These are phyloP conservation scores for Vitis hybrid DNA, from an alignment of 177 flowering plant genomes.

Conservation along the genomic window DNA sequence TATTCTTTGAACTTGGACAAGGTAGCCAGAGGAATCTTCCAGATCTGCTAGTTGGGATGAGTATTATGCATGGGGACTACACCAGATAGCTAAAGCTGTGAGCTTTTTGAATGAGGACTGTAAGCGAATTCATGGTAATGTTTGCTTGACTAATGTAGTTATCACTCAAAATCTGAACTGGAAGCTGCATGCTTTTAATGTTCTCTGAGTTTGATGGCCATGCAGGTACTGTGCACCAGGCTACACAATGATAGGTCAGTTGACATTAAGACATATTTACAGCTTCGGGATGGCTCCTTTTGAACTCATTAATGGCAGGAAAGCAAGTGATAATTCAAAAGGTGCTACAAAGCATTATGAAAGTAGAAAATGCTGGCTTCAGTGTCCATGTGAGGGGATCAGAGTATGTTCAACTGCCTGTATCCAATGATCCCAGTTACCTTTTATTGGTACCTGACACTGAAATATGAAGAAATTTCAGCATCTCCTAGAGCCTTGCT, in stretches of 20 bases:
- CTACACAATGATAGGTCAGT: too few species aligned
- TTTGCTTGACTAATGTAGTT: too few species aligned
- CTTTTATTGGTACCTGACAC: slow-evolving; percentile 39
- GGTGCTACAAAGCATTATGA: too few species aligned
- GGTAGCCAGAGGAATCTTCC: slow-evolving; percentile 51
- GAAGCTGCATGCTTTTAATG: too few species aligned
- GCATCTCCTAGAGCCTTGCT: too few species aligned
- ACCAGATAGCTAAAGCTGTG: slow-evolving; percentile 96
- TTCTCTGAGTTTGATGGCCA: too few species aligned
- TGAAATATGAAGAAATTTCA: slow-evolving; percentile 40
- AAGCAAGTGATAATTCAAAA: too few species aligned
- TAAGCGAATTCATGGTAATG: slow-evolving; percentile 34
- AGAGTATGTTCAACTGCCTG: slow-evolving; percentile 68
- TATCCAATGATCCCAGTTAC: slow-evolving; percentile 52
- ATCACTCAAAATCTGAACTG: too few species aligned
- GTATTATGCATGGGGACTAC: slow-evolving; percentile 92
- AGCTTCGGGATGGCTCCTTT: too few species aligned
- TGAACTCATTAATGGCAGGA: too few species aligned
- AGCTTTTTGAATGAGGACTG: slow-evolving; percentile 98
- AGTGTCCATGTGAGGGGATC: slow-evolving; percentile 90
- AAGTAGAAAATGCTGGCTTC: slow-evolving; percentile 50
- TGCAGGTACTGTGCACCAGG: too few species aligned
- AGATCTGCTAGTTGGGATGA: slow-evolving; percentile 53
- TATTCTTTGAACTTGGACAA: slow-evolving; percentile 91
- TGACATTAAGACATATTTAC: too few species aligned